Base-by-base conservation (phyloP, 164 flowering plant species). In the Chimonanthus salicifolius region DNA sequence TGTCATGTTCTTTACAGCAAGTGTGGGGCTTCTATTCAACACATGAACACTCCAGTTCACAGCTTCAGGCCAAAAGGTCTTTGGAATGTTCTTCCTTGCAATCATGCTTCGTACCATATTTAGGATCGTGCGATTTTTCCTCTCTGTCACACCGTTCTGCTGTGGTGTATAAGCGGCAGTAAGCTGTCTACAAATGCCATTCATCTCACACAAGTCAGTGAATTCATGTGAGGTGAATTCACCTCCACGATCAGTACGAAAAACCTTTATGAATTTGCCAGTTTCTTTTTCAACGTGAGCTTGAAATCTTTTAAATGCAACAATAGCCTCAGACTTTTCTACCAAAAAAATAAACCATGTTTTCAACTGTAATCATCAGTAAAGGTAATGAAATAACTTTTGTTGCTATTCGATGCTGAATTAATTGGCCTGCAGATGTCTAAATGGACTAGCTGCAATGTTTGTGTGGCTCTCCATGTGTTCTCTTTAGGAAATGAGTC, bases 31-130 rank as follows among this genome's bases (percentile, higher is more conserved):
- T 46, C 18, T 16, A 11, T 67, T 67, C 13, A 67, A 6, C 4
- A 67, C 69, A 67, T 67, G 69, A 6, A 67, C 50, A 9, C n/a
- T 67, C 69, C 49, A 67, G 15, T 67, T 67, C 3, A 67, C 49
- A 44, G 50, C 69, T 67, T 67, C 49, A 4, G 50, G 49, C 69
- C 50, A 67, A 11, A 67, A 67, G 3, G 5, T 44, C 43, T 67
- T 67, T 4, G 69, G 69, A 13, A 67, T 44, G 4, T 63, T n/a
- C 11, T 63, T 60, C 48, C 47, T 48, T 11, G 4, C 11, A n/a
- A 62, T 46, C 68, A 72, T 60, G 47, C 68, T 45, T 46, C 18
- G 44, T 4, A 45, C 51, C 74, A 72, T 72, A 8, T 62, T 3
- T 7, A 72, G 10, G 20, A 62, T 62, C 5, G 58, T 72, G 15